Evolutionary conservation across 1,139 yeast species (phyloP).

Genomic region (Sugiyamaella paludigena): DNA sequence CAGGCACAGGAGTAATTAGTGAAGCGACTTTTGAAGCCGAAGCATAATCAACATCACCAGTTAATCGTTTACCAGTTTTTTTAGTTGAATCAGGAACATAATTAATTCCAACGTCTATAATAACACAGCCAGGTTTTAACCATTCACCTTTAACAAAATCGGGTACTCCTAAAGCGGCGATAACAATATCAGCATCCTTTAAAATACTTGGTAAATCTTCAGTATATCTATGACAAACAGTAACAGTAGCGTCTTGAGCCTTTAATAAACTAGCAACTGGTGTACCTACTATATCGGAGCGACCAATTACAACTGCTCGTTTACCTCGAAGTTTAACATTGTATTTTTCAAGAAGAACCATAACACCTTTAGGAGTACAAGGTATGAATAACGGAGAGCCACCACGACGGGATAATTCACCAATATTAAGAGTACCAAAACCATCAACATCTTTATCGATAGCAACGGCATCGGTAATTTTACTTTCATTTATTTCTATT

Average conservation of each 20-base stretch:
- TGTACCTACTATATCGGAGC: conserved; percentile 94
- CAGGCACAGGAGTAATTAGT: conserved; percentile 94
- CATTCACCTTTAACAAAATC: conserved; percentile 82
- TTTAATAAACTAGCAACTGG: conserved; percentile 85
- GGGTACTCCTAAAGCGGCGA: conserved; percentile 89
- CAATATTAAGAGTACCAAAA: conserved; percentile 84
- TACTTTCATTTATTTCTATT: conserved; percentile 70
- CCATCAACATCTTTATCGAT: conserved; percentile 94
- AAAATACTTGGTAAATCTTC: conserved; percentile 59
- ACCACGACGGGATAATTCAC: conserved; percentile 85
- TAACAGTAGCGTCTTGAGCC: conserved; percentile 80
- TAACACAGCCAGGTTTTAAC: conserved; percentile 81
- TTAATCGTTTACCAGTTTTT: conserved; percentile 81
- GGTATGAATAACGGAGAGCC: conserved; percentile 87
- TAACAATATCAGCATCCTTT: conserved; percentile 78
- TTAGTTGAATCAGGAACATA: conserved; percentile 72
- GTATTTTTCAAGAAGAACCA: conserved; percentile 66
- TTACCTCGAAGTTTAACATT: conserved; percentile 68
- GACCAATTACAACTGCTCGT: conserved; percentile 90
- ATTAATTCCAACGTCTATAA: conserved; percentile 96
- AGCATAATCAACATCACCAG: conserved; percentile 89
- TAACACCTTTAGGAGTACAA: conserved; percentile 95
- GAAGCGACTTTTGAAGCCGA: conserved; percentile 65
- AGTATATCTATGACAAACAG: conserved; percentile 80
- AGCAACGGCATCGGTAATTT: conserved; percentile 71